Base-by-base conservation (phyloP, 768 basidiomycete genomes). In the Suillus luteus region DNA sequence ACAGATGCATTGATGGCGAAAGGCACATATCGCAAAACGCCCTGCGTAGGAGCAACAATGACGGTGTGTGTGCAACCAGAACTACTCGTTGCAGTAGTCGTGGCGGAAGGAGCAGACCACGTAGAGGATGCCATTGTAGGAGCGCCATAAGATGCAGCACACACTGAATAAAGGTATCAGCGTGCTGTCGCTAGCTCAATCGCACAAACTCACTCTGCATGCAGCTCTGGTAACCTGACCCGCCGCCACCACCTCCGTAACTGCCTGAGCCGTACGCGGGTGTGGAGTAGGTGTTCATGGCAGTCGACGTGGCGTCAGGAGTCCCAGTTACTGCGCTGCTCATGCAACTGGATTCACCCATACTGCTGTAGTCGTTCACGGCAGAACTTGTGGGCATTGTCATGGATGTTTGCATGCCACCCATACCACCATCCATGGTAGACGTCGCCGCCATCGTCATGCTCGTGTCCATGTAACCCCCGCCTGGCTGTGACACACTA, bases 1-100 rank as follows among this genome's bases (percentile, higher is more conserved):
- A 88, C 84, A 38, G 88, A 86, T 5, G 89, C 91, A 70, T 91
- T 90, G 66, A 88, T 75, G 31, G 86, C 86, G 76, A 90, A 91
- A 40, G 91, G 91, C 59, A 92, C 80, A 69, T 86, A 90, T 64
- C 89, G 87, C 60, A 92, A 80, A 64, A 91, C 85, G 73, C 91
- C 91, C 72, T 90, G 83, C 3, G 84, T 84, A 31, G 91, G 91
- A 19, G 91, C 91, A 60, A 93, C 91, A 67, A 90, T 85, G 73
- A 93, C 84, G 51, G 89, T 91, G 79, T 89, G 86, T 19, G 89
- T 81, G 61, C 88, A 87, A 54, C 72, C 76, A 46, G 86, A 86
- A 33, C 64, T 65, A 69, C 73, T 75, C 60, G 79, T 78, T 38
- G 66, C 68, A 61, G 72, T 65, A 41, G 65, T 62, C 37, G 59